A percentile compares a stretch with the other conserved stretches of the same genome.
Conservation (phyloP, 1,284 basidiomycete genomes). For the Blastosporella zonata region DNA sequence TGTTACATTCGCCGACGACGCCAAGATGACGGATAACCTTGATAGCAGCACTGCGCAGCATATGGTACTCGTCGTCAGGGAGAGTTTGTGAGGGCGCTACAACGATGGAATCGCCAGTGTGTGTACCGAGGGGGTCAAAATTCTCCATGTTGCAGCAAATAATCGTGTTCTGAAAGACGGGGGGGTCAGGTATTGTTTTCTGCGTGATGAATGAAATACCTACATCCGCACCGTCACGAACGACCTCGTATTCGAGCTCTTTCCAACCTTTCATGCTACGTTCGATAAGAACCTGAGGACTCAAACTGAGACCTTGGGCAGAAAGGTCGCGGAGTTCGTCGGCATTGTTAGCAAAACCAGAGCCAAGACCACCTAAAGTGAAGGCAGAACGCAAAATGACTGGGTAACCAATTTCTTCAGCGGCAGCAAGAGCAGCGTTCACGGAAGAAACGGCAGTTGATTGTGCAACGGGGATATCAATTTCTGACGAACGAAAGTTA, state of each 20-base stretch:
- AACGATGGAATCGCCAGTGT: slow-evolving; percentile 99
- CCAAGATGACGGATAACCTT: slow-evolving; percentile 98
- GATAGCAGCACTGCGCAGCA: slow-evolving; percentile 96
- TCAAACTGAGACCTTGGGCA: slow-evolving; percentile 87
- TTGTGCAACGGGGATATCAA: slow-evolving; percentile 95
- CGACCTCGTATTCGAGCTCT: slow-evolving; percentile 99
- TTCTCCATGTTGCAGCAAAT: slow-evolving; percentile 99
- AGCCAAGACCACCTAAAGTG: slow-evolving; percentile 97
- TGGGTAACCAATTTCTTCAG: slow-evolving; percentile 92
- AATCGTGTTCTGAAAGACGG: slow-evolving; percentile 70
- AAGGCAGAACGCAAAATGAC: slow-evolving; percentile 98
- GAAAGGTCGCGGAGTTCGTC: slow-evolving; percentile 95
- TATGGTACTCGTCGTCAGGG: slow-evolving; percentile 98
- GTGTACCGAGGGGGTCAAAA: slow-evolving; percentile 98
- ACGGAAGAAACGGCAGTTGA: slow-evolving; percentile 98
- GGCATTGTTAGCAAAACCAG: slow-evolving; percentile 95
- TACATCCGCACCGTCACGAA: slow-evolving; percentile 93
- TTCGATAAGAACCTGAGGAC: slow-evolving; percentile 96
- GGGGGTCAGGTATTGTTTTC: slow-evolving; percentile 9
- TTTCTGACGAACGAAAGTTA: slow-evolving; percentile 57
- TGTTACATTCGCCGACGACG: slow-evolving; percentile 98
- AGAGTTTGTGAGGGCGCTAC: slow-evolving; percentile 98
- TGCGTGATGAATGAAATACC: slow-evolving; percentile 28
- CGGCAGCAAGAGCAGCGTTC: slow-evolving; percentile 88
- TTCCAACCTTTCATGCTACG: slow-evolving; percentile 99